These are phyloP conservation scores for Sordariomycetes sp. DNA, from an alignment of 2,329 filamentous ascomycete genomes.

Conservation along the genomic window DNA sequence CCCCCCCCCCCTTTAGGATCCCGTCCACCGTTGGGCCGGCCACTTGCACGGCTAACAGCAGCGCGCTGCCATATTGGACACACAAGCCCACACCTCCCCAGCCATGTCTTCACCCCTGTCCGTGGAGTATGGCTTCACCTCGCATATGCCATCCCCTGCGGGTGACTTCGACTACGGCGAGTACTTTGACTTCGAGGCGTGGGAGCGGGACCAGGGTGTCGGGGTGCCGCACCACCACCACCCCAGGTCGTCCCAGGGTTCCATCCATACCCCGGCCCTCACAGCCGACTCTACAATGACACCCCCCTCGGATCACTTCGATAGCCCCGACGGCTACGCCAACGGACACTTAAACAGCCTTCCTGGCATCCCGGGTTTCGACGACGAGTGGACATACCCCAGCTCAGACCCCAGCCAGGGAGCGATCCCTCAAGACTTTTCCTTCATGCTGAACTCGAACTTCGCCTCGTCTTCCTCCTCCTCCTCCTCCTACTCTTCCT, in stretches of 20 bases:
- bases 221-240: constrained; percentile 1
- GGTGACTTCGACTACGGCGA: constrained; percentile 3
- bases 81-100: constrained; percentile 1
- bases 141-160: constrained; percentile 4
- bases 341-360: constrained; percentile 3
- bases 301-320: constrained; percentile 1
- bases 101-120: constrained; percentile 5
- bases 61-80: neutral
- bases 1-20: neutral
- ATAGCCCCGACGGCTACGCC: neutral
- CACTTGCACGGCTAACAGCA: constrained; percentile 6
- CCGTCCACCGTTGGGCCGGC: neutral
- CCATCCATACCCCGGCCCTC: constrained; percentile 4
- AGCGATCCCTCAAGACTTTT: constrained; percentile 3
- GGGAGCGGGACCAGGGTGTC: constrained; percentile 3
- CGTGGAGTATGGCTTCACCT: constrained; percentile 1
- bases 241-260: constrained; percentile 3
- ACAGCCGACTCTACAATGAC: constrained; percentile 2
- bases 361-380: constrained; percentile 9
- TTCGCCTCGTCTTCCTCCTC: constrained; percentile 2
- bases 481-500: constrained; percentile 2
- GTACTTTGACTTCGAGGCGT: constrained; percentile 4
- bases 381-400: constrained; percentile 29
- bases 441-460: constrained; percentile 2
- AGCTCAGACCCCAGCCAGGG: constrained; percentile 21